Conservation (phyloP, 139 green algal species). For the Micractinium sp. region DNA sequence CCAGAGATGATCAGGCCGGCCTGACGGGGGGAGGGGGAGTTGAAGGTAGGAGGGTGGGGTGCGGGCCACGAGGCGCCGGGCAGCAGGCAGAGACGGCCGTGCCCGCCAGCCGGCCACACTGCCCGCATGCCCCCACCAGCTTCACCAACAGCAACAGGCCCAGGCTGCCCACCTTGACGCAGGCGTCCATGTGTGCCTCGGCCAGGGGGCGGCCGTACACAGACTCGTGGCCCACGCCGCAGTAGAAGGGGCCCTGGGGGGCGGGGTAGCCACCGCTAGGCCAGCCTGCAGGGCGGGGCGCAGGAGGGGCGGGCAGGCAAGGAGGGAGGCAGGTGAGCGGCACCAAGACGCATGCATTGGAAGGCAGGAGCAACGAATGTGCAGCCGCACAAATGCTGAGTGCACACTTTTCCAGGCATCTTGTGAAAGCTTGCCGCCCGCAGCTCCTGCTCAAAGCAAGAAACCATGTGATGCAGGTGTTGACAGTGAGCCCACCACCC, state of each 20-base stretch:
- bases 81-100: not conserved
- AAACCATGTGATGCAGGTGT: not conserved
- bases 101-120: not conserved
- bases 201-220: conserved; percentile 86
- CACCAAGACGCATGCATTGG: too few species aligned
- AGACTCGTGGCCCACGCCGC: conserved; percentile 80
- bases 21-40: not conserved
- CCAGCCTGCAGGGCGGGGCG: conserved; percentile 52
- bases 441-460: too few species aligned
- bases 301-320: too few species aligned
- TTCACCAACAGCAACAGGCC: not conserved
- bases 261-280: conserved; percentile 86
- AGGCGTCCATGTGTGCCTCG: conserved; percentile 87
- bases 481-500: not conserved
- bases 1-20: conserved; percentile 75
- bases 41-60: not conserved
- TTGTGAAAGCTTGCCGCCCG: too few species aligned
- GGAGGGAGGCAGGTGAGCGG: too few species aligned
- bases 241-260: conserved; percentile 88
- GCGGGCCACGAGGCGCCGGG: too few species aligned
- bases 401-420: too few species aligned
- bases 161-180: conserved; percentile 65
- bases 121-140: not conserved
- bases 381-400: too few species aligned
- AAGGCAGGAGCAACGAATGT: too few species aligned